Conservation (phyloP, 2,329 filamentous ascomycete species). For the Microdochium bolleyi region DNA sequence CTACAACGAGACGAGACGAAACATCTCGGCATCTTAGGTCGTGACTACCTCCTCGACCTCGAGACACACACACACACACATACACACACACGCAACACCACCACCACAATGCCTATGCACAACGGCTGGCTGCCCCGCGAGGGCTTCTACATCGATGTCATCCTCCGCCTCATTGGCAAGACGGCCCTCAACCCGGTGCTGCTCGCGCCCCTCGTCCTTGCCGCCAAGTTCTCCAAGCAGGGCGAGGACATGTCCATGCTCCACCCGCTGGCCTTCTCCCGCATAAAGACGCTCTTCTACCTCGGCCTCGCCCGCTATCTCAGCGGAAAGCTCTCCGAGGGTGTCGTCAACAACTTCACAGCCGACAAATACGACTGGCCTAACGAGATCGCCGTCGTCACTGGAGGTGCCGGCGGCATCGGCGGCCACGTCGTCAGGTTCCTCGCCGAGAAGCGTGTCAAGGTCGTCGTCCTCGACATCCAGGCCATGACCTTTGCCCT, state of each 20-base stretch:
- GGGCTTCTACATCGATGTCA: slow-evolving; percentile 52
- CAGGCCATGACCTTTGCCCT: slow-evolving; percentile 48
- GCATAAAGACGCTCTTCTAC: slow-evolving; percentile 44
- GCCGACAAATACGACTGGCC: slow-evolving; percentile 55
- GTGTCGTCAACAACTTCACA: slow-evolving; percentile 40
- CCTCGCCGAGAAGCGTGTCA: slow-evolving; percentile 56
- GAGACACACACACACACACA: no score
- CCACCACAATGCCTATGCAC: slow-evolving; percentile 33
- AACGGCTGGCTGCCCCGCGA: slow-evolving; percentile 46
- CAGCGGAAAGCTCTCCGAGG: slow-evolving; percentile 42
- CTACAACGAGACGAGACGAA: no score
- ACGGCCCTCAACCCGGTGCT: slow-evolving; percentile 59
- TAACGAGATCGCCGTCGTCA: slow-evolving; percentile 64
- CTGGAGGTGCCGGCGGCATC: slow-evolving; percentile 68
- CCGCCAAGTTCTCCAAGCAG: slow-evolving; percentile 54
- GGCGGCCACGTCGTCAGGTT: slow-evolving; percentile 57
- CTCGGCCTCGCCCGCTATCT: slow-evolving; percentile 40
- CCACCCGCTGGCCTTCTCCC: slow-evolving; percentile 40
- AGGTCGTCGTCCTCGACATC: slow-evolving; percentile 65
- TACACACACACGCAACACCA: background rate
- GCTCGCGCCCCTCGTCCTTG: slow-evolving; percentile 54
- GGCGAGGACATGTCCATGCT: slow-evolving; percentile 47
- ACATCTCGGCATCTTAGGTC: no score
- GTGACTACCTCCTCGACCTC: no score
- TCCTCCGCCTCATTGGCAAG: slow-evolving; percentile 46